Evolutionary conservation across 805 yeast species (phyloP).

Genomic region (Saturnispora sekii): DNA sequence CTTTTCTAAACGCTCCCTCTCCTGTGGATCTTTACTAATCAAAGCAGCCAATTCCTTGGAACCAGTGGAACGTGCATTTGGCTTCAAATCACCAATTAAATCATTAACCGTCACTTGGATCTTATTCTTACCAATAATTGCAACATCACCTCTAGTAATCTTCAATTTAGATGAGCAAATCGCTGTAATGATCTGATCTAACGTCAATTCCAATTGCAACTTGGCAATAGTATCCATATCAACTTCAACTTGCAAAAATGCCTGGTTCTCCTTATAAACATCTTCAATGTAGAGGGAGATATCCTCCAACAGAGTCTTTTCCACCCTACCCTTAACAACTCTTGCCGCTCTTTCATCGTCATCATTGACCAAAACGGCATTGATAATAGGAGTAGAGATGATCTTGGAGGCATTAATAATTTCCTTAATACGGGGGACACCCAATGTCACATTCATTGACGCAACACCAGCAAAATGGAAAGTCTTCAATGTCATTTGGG

Average conservation of each 20-base stretch:
- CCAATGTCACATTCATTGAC: conserved; percentile 95
- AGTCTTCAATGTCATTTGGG: conserved; percentile 88
- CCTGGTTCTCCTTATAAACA: conserved; percentile 72
- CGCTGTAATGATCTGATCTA: conserved; percentile 81
- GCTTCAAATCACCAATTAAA: conserved; percentile 30
- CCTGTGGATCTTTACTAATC: conserved; percentile 28
- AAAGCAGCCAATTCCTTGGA: conserved; percentile 24
- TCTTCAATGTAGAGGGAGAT: conserved; percentile 87
- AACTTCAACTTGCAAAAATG: conserved; percentile 71
- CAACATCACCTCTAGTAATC: conserved; percentile 62
- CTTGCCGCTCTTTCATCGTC: conserved; percentile 96
- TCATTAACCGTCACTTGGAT: conserved; percentile 56
- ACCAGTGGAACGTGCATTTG: conserved; percentile 33
- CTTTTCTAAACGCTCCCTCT: conserved; percentile 27
- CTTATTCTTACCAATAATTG: conserved; percentile 53
- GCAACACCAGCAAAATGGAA: conserved; percentile 97
- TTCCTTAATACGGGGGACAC: conserved; percentile 99
- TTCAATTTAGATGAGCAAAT: conserved; percentile 77
- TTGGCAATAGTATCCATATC: conserved; percentile 80
- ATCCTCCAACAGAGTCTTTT: conserved; percentile 80
- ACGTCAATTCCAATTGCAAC: conserved; percentile 78
- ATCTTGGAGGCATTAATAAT: conserved; percentile 94
- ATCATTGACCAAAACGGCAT: conserved; percentile 86
- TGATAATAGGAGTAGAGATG: conserved; percentile 93
- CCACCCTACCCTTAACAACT: conserved; percentile 95